These are phyloP conservation scores for Psilocybe subaeruginosa DNA, from an alignment of 768 basidiomycete species.

Conservation along the genomic window DNA sequence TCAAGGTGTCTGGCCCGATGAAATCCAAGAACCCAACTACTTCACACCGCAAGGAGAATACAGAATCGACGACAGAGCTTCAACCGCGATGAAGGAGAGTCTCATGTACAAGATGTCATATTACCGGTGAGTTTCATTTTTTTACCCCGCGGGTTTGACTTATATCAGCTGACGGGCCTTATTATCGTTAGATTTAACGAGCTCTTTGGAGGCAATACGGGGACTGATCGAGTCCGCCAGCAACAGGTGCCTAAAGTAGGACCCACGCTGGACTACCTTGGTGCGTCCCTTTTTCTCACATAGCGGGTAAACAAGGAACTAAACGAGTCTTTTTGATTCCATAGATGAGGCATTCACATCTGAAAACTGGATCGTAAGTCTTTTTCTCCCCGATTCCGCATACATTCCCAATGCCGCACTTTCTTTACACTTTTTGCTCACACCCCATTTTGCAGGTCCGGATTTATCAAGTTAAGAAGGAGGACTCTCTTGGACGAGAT, in stretches of 20 bases:
- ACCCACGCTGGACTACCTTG: constrained; percentile 86
- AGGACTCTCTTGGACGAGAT: constrained; percentile 89
- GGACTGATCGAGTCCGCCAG: constrained; percentile 86
- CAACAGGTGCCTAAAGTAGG: constrained; percentile 78
- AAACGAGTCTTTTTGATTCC: constrained; percentile 12
- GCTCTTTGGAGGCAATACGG: constrained; percentile 74
- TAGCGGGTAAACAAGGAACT: constrained; percentile 1
- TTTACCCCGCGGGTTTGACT: neutral
- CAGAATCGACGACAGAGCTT: constrained; percentile 84
- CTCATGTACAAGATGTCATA: constrained; percentile 99
- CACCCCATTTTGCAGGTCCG: constrained; percentile 58
- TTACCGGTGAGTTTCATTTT: constrained; percentile 62
- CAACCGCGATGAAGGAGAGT: constrained; percentile 88
- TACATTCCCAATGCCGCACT: neutral
- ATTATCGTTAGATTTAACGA: constrained; percentile 70
- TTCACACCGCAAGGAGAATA: constrained; percentile 95
- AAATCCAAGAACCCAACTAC: constrained; percentile 93
- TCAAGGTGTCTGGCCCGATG: constrained; percentile 97
- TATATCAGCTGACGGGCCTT: constrained; percentile 8
- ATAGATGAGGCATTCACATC: constrained; percentile 98
- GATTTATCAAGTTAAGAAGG: constrained; percentile 94
- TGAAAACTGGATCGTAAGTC: constrained; percentile 97
- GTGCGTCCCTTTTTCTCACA: constrained; percentile 43
- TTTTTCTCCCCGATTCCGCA: constrained; percentile 24
- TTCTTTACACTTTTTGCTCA: neutral